Percentiles rank a stretch among this genome's conserved stretches.
Conservation (phyloP, 2,329 filamentous ascomycete species). For the Penicillium decumbens region DNA sequence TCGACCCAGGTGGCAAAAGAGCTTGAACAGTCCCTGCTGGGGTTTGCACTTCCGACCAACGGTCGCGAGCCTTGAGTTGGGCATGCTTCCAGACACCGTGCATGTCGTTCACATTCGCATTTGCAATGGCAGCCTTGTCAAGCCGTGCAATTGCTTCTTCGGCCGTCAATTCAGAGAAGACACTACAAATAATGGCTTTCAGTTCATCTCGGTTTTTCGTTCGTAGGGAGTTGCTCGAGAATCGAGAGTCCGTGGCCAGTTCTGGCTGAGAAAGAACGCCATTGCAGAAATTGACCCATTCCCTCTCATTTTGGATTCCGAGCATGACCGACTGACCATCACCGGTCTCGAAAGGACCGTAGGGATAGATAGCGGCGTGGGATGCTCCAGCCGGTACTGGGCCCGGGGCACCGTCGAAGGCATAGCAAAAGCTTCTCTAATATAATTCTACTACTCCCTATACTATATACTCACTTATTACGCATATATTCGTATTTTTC, state of each 20-base stretch:
- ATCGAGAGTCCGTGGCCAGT: slow-evolving; percentile 46
- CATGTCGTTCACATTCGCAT: slow-evolving; percentile 55
- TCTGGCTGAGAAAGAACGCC: slow-evolving; percentile 44
- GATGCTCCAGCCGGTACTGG: slow-evolving; percentile 49
- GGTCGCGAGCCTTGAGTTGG: slow-evolving; percentile 48
- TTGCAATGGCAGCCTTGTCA: slow-evolving; percentile 51
- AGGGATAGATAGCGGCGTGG: slow-evolving; percentile 55
- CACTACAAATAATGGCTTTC: slow-evolving; percentile 43
- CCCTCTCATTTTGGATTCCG: slow-evolving; percentile 55
- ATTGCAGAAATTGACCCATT: slow-evolving; percentile 50
- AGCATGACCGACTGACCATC: slow-evolving; percentile 51
- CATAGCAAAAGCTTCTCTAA: not conserved
- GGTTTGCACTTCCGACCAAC: slow-evolving; percentile 52
- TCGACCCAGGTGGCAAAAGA: slow-evolving; percentile 48
- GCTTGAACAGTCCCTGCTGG: slow-evolving; percentile 46
- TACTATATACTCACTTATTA: too few relatives aligned
- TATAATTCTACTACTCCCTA: too few relatives aligned
- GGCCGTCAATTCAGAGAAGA: slow-evolving; percentile 40
- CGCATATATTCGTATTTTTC: too few relatives aligned
- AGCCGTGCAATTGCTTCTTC: slow-evolving; percentile 43
- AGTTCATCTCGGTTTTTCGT: slow-evolving; percentile 47
- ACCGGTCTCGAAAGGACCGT: slow-evolving; percentile 52
- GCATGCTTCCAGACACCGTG: slow-evolving; percentile 52
- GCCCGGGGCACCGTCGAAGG: slow-evolving; percentile 43
- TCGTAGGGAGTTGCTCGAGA: slow-evolving; percentile 46